Conservation (phyloP, 768 basidiomycete genomes). For the Lyophyllum shimeji region DNA sequence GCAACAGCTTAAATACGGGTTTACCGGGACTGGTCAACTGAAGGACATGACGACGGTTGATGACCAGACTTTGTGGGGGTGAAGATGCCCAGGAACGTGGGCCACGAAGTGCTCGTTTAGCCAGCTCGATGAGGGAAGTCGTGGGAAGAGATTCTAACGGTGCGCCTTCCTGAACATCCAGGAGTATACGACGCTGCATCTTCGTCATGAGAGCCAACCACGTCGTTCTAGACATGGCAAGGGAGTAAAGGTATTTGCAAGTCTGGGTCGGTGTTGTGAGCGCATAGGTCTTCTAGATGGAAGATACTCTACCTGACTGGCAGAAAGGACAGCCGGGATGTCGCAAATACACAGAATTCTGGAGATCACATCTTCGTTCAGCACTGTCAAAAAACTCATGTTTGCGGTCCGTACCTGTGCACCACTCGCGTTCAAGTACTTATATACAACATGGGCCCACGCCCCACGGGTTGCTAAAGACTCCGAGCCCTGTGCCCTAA, state of each 20-base stretch:
- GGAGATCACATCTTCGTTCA: slow-evolving; percentile 4
- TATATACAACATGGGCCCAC: too few species aligned
- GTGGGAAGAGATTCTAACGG: slow-evolving; percentile 2
- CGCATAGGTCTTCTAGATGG: not conserved
- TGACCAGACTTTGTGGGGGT: not conserved
- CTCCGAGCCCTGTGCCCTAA: not conserved
- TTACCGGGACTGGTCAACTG: not conserved
- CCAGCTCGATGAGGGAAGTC: not conserved
- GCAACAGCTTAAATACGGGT: not conserved
- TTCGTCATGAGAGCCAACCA: slow-evolving; percentile 7
- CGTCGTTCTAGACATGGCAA: not conserved
- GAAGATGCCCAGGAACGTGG: slow-evolving; percentile 2
- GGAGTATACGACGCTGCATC: slow-evolving; percentile 1
- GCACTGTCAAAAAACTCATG: not conserved
- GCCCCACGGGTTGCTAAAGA: too few species aligned
- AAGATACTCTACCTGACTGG: not conserved
- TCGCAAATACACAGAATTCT: slow-evolving; percentile 5
- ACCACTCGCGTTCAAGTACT: not conserved
- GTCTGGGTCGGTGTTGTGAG: not conserved
- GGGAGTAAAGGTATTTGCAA: slow-evolving; percentile 2
- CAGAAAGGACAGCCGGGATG: slow-evolving; percentile 6
- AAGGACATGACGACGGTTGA: not conserved
- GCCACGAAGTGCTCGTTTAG: slow-evolving; percentile 4
- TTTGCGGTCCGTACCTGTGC: too few species aligned
- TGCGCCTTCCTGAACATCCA: not conserved